Evolutionary conservation across 148 eudicot genomes (phyloP).

Genomic region (Rhododendron henanense): DNA sequence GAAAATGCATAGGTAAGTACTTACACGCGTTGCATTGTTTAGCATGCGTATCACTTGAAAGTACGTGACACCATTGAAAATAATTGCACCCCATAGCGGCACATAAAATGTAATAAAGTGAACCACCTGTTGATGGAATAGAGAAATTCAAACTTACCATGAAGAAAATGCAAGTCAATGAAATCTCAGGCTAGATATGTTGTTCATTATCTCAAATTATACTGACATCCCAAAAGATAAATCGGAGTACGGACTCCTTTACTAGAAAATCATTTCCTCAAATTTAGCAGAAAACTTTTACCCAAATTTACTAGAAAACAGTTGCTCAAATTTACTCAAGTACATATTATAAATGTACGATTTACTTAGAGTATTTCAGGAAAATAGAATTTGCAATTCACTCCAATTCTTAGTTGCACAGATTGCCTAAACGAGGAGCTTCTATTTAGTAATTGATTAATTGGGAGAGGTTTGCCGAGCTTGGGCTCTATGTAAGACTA

Average conservation of each 20-base stretch:
- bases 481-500: not conserved
- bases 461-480: not conserved
- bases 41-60: conserved; percentile 99
- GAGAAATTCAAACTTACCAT: not conserved
- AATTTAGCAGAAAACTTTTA: not conserved
- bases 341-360: not conserved
- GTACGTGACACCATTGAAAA: conserved; percentile 86
- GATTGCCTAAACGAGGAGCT: not conserved
- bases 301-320: not conserved
- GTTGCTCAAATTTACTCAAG: not conserved
- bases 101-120: conserved; percentile 90
- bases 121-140: conserved; percentile 53
- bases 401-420: not conserved
- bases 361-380: not conserved
- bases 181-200: not conserved
- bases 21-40: conserved; percentile 89
- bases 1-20: conserved; percentile 21
- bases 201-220: not conserved
- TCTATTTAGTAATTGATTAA: not conserved
- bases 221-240: not conserved
- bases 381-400: not conserved
- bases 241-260: not conserved
- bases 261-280: not conserved
- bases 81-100: conserved; percentile 98
- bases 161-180: conserved; percentile 6